phyloP scores from a whole-genome alignment of 768 basidiomycete species.

The Lentinula raphanica region DNA sequence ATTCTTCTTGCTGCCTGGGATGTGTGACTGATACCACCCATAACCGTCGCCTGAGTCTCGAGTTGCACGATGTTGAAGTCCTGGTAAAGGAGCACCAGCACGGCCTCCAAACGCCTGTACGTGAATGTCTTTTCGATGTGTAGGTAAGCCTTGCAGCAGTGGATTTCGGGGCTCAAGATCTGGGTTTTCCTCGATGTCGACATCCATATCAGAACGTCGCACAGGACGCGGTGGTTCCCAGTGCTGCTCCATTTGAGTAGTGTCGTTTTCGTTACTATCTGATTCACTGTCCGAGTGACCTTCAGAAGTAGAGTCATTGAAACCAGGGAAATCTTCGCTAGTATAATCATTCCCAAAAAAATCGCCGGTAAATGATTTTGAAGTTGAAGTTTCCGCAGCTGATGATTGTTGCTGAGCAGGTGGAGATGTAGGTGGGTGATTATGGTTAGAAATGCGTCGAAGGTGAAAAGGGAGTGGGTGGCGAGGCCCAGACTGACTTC shows the following conservation, averaged over 20 bases:
- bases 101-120: background rate
- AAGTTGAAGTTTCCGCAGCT: background rate
- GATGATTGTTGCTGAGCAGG: too few relatives aligned
- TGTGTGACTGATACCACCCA: background rate
- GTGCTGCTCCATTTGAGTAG: background rate
- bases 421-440: too few relatives aligned
- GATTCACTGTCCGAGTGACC: background rate
- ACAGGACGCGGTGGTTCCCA: background rate
- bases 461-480: background rate
- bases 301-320: background rate
- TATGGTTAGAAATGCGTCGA: background rate
- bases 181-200: background rate
- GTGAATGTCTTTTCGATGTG: background rate
- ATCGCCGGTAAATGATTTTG: constrained; percentile 4
- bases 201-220: background rate
- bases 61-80: background rate
- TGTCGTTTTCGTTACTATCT: background rate
- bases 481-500: background rate
- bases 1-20: background rate
- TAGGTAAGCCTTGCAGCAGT: background rate
- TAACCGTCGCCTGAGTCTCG: background rate
- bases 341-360: constrained; percentile 9
- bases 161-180: background rate
- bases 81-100: background rate
- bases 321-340: background rate